Percentiles rank a stretch among this genome's conserved stretches.
Conservation (phyloP, 495 filamentous ascomycete species). For the Saxispiralis lemnorum region DNA sequence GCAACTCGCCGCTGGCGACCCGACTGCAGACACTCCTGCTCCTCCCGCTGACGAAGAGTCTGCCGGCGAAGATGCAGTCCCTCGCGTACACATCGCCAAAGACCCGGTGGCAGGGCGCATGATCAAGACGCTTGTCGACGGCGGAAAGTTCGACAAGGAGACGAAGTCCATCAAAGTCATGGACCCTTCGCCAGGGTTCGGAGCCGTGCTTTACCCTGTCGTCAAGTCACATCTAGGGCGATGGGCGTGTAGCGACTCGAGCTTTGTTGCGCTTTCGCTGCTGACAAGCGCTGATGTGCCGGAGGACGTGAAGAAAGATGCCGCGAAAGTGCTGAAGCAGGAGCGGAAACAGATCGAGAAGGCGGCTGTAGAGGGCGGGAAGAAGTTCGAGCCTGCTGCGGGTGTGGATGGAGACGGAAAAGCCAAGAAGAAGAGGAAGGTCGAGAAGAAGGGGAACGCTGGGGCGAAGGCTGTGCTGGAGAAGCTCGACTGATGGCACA, state of each 20-base stretch:
- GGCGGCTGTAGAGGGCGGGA: constrained; percentile 25
- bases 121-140: constrained; percentile 74
- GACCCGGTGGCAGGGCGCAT: constrained; percentile 59
- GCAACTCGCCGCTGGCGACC: constrained; percentile 43
- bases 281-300: constrained; percentile 64
- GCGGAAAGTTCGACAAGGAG: constrained; percentile 61
- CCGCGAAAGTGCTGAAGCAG: constrained; percentile 47
- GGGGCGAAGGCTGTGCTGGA: constrained; percentile 38
- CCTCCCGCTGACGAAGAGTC: no score
- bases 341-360: constrained; percentile 34
- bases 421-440: constrained; percentile 29
- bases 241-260: constrained; percentile 75
- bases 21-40: constrained; percentile 26
- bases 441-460: constrained; percentile 31
- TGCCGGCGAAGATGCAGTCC: no score
- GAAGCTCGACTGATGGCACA: neutral
- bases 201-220: constrained; percentile 50
- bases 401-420: constrained; percentile 19
- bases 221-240: constrained; percentile 55
- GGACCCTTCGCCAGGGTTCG: constrained; percentile 65
- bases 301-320: constrained; percentile 40
- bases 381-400: constrained; percentile 17
- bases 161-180: constrained; percentile 46
- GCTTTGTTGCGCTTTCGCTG: constrained; percentile 65
- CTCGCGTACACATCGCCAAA: constrained; percentile 29